Evolutionary conservation across 148 eudicot genomes (phyloP).

Genomic region (Camellia lanceoleosa): DNA sequence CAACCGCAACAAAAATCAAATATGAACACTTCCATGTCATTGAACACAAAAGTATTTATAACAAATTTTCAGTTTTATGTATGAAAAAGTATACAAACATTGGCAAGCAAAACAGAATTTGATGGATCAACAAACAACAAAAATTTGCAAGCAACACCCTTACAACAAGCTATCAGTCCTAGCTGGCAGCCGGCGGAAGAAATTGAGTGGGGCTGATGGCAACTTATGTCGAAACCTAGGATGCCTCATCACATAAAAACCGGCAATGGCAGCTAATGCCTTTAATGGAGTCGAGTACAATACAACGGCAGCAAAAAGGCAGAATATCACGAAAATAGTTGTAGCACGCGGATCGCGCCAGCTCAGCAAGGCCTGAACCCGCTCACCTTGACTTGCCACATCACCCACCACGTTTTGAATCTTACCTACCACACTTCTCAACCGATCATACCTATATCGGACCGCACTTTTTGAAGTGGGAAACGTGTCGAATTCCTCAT

Average conservation of each 20-base stretch:
- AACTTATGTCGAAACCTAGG: constrained; percentile 60
- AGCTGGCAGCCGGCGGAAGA: constrained; percentile 71
- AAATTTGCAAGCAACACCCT: constrained; percentile 14
- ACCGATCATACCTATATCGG: constrained; percentile 68
- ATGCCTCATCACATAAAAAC: constrained; percentile 72
- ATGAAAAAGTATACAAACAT: background rate
- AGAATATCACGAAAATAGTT: constrained; percentile 44
- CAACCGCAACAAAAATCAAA: too few species aligned
- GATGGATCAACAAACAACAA: background rate
- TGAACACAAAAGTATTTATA: too few species aligned
- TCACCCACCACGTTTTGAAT: constrained; percentile 76
- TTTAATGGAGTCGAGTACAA: constrained; percentile 60
- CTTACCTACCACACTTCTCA: constrained; percentile 61
- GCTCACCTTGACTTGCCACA: constrained; percentile 74
- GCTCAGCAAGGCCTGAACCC: constrained; percentile 65
- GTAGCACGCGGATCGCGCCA: constrained; percentile 91
- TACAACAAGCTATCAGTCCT: constrained; percentile 74
- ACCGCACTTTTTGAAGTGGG: constrained; percentile 49
- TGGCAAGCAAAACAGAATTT: background rate
- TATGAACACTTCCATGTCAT: too few species aligned
- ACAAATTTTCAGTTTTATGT: background rate
- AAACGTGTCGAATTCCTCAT: constrained; percentile 75
- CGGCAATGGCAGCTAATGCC: constrained; percentile 37
- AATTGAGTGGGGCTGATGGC: constrained; percentile 62
- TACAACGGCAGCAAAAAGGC: constrained; percentile 60